Evolutionary conservation across 2,329 filamentous ascomycete genomes (phyloP), one percentile per base, ranked within the genome.

Genomic region (Hirsutella thompsonii): DNA sequence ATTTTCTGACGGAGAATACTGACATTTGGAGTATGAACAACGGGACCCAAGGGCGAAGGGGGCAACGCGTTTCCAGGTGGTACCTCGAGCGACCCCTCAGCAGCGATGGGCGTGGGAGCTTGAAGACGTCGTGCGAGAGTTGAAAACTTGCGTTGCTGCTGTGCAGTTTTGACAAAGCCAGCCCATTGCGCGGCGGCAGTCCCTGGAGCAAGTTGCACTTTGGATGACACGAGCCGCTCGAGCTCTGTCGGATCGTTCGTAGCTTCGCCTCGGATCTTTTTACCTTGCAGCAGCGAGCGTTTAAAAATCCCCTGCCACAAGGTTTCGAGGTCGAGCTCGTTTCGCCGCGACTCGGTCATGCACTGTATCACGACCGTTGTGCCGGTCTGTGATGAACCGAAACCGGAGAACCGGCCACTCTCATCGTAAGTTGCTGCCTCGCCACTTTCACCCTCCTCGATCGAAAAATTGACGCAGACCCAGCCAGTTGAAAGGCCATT

Each of bases 401-500:
- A 95, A 0, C 90, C 90, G 28, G 87, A 79, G 43, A 89, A 77
- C 8, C 73, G 68, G 13, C 76, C 69, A 11, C 63, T 61, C 14
- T 66, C 63, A 18, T 70, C 66, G 30, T 70, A 55, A 20, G 66
- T 60, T 10, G 62, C 56, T 13, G 61, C 55, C 46, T 75, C 69
- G 8, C 57, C 54, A 14, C 57, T 52, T n/a, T 70, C 66, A 19
- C 74, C 72, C 35, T 81, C 75, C 1, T 87, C 70, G 14, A 74
- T 75, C 4, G 85, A 86, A 9, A 92, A 74, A 56, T 94, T 93
- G 45, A 96, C 84, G 60, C 92, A 98, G 18, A 98, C 83, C 92
- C 92, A 98, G 9, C 88, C 89, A 1, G 90, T 95, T 11, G 83
- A 81, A 40, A 94, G 84, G 2, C 89, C 90, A 54, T 95, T 86